Conservation (phyloP, 2,329 filamentous ascomycete species). For the Canariomyces notabilis region DNA sequence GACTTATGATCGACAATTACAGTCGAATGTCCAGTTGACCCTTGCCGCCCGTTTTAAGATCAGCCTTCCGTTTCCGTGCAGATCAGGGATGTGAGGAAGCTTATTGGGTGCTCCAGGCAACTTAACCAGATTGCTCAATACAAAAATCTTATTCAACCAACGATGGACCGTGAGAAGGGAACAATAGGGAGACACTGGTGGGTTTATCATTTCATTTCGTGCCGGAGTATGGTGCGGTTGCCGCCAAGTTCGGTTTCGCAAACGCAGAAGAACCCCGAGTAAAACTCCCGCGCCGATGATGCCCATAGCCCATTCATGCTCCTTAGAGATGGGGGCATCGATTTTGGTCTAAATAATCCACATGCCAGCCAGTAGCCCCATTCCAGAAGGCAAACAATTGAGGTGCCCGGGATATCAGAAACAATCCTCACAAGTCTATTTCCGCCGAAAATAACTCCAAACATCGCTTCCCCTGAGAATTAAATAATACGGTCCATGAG, state of each 20-base stretch:
- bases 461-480: constrained; percentile 24
- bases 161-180: background rate
- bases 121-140: background rate
- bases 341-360: constrained; percentile 17
- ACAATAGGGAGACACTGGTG: background rate
- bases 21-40: too few species aligned
- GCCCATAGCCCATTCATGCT: constrained; percentile 5
- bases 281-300: constrained; percentile 8
- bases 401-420: constrained; percentile 11
- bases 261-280: constrained; percentile 7
- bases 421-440: constrained; percentile 8
- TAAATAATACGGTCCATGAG: constrained; percentile 13
- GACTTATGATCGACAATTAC: too few species aligned
- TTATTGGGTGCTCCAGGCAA: background rate
- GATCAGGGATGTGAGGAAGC: too few species aligned
- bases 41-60: too few species aligned
- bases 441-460: constrained; percentile 23
- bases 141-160: background rate
- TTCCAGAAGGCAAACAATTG: constrained; percentile 9
- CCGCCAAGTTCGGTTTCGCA: constrained; percentile 9
- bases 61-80: too few species aligned
- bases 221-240: constrained; percentile 13
- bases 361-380: constrained; percentile 23
- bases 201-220: constrained; percentile 12
- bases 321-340: background rate